phyloP scores from a whole-genome alignment of 768 basidiomycete genomes.

The Vararia minispora region DNA sequence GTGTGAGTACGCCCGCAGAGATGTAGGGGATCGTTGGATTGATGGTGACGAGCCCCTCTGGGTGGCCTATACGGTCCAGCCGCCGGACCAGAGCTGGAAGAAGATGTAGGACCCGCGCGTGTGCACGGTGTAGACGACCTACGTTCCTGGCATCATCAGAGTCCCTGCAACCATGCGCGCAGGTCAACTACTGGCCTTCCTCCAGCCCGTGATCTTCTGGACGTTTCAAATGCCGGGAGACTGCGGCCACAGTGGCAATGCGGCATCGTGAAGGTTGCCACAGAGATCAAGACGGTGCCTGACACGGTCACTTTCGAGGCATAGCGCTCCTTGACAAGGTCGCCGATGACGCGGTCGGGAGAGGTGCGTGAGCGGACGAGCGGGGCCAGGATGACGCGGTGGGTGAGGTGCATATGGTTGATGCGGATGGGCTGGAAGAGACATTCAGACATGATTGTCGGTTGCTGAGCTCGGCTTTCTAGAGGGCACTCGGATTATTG shows the following conservation, averaged over 20 bases:
- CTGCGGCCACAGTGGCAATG: conserved; percentile 21
- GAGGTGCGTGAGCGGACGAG: conserved; percentile 23
- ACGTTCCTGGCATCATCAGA: too few species aligned
- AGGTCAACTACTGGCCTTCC: conserved; percentile 12
- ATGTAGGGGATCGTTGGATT: conserved; percentile 15
- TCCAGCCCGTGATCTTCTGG: conserved; percentile 34
- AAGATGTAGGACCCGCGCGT: conserved; percentile 30
- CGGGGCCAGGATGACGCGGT: conserved; percentile 28
- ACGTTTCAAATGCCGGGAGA: conserved; percentile 37
- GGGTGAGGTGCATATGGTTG: conserved; percentile 20
- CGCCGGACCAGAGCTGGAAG: conserved; percentile 39
- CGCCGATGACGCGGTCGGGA: conserved; percentile 19
- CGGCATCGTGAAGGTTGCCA: conserved; percentile 28
- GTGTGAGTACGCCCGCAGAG: conserved; percentile 27
- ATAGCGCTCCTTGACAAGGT: conserved; percentile 26
- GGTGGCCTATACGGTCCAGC: conserved; percentile 23
- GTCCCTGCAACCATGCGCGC: too few species aligned
- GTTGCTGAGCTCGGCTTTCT: too few species aligned
- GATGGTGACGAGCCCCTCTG: conserved; percentile 13
- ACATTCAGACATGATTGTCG: too few species aligned
- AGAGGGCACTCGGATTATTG: too few species aligned
- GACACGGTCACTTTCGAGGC: conserved; percentile 24
- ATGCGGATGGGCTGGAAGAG: conserved; percentile 25
- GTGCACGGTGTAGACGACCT: conserved; percentile 33
- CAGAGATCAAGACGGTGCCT: conserved; percentile 34